These are phyloP conservation scores for Tetracladium setigerum DNA, from an alignment of 495 filamentous ascomycete genomes.

Conservation along the genomic window DNA sequence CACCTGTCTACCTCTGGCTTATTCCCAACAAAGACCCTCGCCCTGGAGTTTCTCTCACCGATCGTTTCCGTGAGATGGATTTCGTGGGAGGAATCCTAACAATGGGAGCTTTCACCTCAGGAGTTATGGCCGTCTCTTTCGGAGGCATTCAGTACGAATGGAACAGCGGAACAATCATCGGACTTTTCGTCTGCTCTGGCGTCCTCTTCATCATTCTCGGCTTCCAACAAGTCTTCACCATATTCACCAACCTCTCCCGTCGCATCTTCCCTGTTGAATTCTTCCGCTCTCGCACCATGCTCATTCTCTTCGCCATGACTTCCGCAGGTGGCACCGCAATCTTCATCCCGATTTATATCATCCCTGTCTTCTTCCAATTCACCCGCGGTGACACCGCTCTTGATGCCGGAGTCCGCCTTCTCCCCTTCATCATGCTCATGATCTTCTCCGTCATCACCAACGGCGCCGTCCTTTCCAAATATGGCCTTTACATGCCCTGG, in stretches of 20 bases:
- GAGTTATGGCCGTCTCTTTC: conserved; percentile 47
- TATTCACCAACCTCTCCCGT: conserved; percentile 37
- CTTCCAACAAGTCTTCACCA: conserved; percentile 42
- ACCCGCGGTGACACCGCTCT: conserved; percentile 39
- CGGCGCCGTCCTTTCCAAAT: conserved; percentile 41
- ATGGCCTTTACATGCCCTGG: conserved; percentile 52
- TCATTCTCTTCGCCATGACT: conserved; percentile 37
- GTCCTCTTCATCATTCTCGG: conserved; percentile 41
- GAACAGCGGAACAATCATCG: conserved; percentile 44
- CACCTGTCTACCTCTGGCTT: conserved; percentile 49
- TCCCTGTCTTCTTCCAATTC: conserved; percentile 57
- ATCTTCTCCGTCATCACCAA: conserved; percentile 39
- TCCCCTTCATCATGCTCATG: conserved; percentile 48
- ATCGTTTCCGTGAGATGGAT: conserved; percentile 36
- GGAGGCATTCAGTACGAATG: conserved; percentile 48
- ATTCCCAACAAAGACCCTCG: conserved; percentile 43
- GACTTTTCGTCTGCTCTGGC: conserved; percentile 41
- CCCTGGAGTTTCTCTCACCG: conserved; percentile 23
- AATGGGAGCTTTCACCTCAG: conserved; percentile 31
- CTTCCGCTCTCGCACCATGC: conserved; percentile 30
- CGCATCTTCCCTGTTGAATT: conserved; percentile 51
- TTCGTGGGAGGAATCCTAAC: conserved; percentile 36
- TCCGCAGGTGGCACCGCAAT: conserved; percentile 26
- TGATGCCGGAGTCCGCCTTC: conserved; percentile 43
- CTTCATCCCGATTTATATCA: conserved; percentile 37